phyloP scores from a whole-genome alignment of 2,329 filamentous ascomycete genomes.

The Venturia pyrina region DNA sequence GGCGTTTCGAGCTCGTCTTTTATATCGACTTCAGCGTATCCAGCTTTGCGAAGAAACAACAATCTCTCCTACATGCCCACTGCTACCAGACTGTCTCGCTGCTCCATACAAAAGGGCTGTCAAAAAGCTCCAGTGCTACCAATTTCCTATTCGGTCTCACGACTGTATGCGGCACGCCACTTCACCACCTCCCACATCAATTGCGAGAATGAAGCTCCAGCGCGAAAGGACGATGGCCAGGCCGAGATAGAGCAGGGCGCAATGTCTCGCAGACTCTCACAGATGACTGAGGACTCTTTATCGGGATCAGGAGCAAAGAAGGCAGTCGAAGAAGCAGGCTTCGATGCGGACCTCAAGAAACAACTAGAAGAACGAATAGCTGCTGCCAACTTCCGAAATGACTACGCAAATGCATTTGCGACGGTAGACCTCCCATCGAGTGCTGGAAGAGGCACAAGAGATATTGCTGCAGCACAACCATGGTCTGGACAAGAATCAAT shows the following conservation, averaged over 20 bases:
- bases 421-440: slow-evolving; percentile 45
- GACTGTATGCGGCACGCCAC: not conserved
- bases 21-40: not conserved
- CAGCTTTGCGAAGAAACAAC: not conserved
- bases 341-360: slow-evolving; percentile 50
- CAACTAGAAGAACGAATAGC: slow-evolving; percentile 50
- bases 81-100: not conserved
- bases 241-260: slow-evolving; percentile 30
- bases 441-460: slow-evolving; percentile 58
- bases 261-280: slow-evolving; percentile 46
- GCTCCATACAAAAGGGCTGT: not conserved
- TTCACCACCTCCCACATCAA: not conserved
- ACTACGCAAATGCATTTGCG: slow-evolving; percentile 44
- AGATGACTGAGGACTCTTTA: slow-evolving; percentile 51
- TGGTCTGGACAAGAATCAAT: slow-evolving; percentile 73
- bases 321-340: slow-evolving; percentile 51
- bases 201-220: not conserved
- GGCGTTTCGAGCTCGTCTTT: not conserved
- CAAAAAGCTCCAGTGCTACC: not conserved
- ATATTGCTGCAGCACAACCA: slow-evolving; percentile 55
- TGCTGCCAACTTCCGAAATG: slow-evolving; percentile 42
- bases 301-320: slow-evolving; percentile 45
- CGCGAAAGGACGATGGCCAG: not conserved
- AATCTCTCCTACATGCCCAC: not conserved
- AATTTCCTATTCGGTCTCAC: not conserved